Evolutionary conservation across 257 asterid genomes (phyloP).

Genomic region (Petunia secreta): DNA sequence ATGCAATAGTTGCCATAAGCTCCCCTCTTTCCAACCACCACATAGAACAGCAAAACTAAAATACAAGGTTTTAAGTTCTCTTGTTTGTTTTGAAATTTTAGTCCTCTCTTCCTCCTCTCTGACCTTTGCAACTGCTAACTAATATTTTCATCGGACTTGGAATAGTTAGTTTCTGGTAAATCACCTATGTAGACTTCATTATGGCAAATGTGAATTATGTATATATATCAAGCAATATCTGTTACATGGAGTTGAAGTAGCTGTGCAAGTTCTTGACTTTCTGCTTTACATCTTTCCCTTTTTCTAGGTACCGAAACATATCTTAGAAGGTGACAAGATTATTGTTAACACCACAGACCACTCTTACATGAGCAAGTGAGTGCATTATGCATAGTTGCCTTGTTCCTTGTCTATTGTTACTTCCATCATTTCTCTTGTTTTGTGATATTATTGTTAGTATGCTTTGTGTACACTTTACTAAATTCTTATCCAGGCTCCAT

Average conservation of each 20-base stretch:
- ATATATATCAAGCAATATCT: constrained; percentile 7
- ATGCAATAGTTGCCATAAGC: constrained; percentile 4
- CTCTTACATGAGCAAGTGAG: constrained; percentile 72
- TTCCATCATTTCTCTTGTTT: background rate
- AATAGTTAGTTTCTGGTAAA: background rate
- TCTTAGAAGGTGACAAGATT: constrained; percentile 67
- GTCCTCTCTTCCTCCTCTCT: constrained; percentile 6
- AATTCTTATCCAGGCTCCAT: background rate
- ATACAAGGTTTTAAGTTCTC: background rate
- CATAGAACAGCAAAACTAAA: background rate
- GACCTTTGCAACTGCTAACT: background rate
- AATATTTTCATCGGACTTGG: background rate
- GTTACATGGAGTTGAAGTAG: background rate
- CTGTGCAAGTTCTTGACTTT: background rate
- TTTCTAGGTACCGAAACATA: constrained; percentile 74
- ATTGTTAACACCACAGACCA: constrained; percentile 58
- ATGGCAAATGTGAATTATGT: background rate
- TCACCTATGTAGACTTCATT: constrained; percentile 14
- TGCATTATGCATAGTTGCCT: constrained; percentile 19
- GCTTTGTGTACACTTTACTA: background rate
- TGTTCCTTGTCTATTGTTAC: background rate
- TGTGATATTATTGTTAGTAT: background rate
- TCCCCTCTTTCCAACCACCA: background rate
- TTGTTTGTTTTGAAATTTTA: background rate
- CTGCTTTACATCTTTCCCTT: constrained; percentile 3